Percentiles rank a stretch among this genome's conserved stretches.
Conservation (phyloP, 805 yeast genomes). For the Wickerhamomyces bisporus region DNA sequence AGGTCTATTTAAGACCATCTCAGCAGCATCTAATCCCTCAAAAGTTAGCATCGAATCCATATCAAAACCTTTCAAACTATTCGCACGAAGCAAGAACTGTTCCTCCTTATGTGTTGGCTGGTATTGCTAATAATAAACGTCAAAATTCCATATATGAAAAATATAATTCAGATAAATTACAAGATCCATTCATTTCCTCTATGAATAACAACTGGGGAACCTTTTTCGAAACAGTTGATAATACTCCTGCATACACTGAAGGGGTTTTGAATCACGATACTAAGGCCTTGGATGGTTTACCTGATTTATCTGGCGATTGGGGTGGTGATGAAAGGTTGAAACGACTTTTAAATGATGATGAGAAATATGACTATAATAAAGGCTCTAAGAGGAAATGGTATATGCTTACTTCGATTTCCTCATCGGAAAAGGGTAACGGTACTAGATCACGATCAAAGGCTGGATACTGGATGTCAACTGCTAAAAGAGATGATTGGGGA, state of each 20-base stretch:
- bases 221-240: constrained; percentile 42
- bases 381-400: constrained; percentile 7
- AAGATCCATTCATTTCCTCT: constrained; percentile 31
- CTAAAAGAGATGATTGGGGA: constrained; percentile 55
- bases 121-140: constrained; percentile 29
- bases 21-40: too few species aligned
- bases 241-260: constrained; percentile 33
- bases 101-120: constrained; percentile 65
- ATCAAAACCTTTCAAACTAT: constrained; percentile 25
- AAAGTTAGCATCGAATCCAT: constrained; percentile 13
- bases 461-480: constrained; percentile 64
- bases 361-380: not conserved
- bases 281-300: constrained; percentile 25
- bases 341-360: constrained; percentile 40
- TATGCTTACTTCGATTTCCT: constrained; percentile 2
- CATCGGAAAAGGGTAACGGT: constrained; percentile 23
- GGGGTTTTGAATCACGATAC: constrained; percentile 18
- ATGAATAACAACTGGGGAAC: constrained; percentile 46
- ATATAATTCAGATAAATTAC: constrained; percentile 16
- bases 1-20: not conserved
- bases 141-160: constrained; percentile 19
- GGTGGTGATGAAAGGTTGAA: constrained; percentile 65
- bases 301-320: constrained; percentile 54
- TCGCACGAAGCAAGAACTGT: constrained; percentile 37
- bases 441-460: constrained; percentile 49